phyloP scores from a whole-genome alignment of 2,329 filamentous ascomycete species.

The Colletotrichum lindemuthianum region DNA sequence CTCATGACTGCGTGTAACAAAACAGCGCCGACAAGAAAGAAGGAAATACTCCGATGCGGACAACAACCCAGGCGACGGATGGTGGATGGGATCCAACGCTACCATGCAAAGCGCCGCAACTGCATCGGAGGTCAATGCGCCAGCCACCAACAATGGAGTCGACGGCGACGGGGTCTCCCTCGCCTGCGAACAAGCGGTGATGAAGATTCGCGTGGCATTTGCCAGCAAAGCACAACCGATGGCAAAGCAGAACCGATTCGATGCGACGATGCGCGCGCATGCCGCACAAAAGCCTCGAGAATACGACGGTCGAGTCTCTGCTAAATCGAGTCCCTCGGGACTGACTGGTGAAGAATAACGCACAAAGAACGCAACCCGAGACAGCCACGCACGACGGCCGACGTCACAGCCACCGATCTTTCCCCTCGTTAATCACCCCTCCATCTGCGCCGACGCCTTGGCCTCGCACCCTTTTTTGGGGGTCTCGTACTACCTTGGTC shows the following conservation, averaged over 20 bases:
- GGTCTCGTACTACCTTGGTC: no score
- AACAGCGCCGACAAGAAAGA: no score
- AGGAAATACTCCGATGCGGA: slow-evolving; percentile 8
- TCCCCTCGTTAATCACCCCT: no score
- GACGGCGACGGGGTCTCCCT: slow-evolving; percentile 7
- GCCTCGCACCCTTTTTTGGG: neutral
- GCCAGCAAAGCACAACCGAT: no score
- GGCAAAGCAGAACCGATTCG: no score
- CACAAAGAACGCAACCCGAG: slow-evolving; percentile 32
- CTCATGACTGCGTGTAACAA: no score
- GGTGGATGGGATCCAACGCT: slow-evolving; percentile 10
- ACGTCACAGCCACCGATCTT: slow-evolving; percentile 29
- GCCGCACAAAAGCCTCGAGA: slow-evolving; percentile 26
- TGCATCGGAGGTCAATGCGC: slow-evolving; percentile 19
- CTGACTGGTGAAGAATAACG: slow-evolving; percentile 28
- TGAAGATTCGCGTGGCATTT: slow-evolving; percentile 1
- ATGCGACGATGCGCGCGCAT: slow-evolving; percentile 6
- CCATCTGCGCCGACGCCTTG: neutral
- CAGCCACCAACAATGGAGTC: slow-evolving; percentile 8
- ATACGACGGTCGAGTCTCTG: slow-evolving; percentile 14
- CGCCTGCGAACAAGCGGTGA: slow-evolving; percentile 25
- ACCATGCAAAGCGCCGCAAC: neutral
- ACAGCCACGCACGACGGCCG: slow-evolving; percentile 22
- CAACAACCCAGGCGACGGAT: neutral
- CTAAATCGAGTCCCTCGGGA: slow-evolving; percentile 10